Conservation (phyloP, 768 basidiomycete species). For the Podaxis carcinomalis region DNA sequence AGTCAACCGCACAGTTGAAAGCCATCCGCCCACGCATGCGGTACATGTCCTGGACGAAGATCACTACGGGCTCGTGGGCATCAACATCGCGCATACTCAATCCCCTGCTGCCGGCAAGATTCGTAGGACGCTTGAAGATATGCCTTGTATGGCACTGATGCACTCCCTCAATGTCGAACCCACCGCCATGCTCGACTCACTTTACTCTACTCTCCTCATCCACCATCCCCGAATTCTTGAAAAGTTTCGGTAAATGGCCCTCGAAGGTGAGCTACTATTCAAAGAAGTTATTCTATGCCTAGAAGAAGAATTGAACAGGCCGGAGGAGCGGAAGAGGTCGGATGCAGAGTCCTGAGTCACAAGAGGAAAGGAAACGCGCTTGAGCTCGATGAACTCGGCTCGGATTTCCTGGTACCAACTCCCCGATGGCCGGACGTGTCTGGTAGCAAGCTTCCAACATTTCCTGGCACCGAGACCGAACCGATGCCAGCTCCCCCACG, state of each 20-base stretch:
- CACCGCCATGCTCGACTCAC: conserved; percentile 92
- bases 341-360: conserved; percentile 36
- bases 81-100: no score
- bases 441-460: not conserved
- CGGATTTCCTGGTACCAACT: conserved; percentile 52
- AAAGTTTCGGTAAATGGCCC: conserved; percentile 59
- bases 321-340: conserved; percentile 67
- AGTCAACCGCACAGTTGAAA: no score
- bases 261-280: conserved; percentile 66
- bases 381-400: conserved; percentile 30
- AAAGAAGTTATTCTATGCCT: conserved; percentile 79
- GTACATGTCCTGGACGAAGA: no score
- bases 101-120: no score
- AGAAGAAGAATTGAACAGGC: conserved; percentile 76
- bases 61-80: no score
- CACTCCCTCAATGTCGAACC: conserved; percentile 81
- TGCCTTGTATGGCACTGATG: conserved; percentile 50
- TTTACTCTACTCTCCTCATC: conserved; percentile 78
- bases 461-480: conserved; percentile 35
- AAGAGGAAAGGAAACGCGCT: conserved; percentile 36
- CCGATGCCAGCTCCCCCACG: conserved; percentile 41
- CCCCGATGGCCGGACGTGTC: conserved; percentile 14
- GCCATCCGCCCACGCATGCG: no score
- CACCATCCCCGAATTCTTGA: conserved; percentile 83
- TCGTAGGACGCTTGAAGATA: no score